Evolutionary conservation across 192 early-diverging fungal species (phyloP).

Genomic region (Linnemannia schmuckeri): DNA sequence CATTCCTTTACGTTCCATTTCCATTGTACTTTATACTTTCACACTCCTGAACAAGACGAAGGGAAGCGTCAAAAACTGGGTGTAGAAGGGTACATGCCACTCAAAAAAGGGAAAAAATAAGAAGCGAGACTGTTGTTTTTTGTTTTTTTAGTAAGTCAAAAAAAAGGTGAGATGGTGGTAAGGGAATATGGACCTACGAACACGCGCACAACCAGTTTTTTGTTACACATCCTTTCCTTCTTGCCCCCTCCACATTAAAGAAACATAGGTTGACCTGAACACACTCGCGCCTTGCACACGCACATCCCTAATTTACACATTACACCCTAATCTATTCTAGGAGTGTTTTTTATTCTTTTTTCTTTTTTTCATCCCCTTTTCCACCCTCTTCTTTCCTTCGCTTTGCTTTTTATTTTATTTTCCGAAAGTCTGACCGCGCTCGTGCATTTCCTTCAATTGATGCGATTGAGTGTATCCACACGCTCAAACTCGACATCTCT

Average conservation of each 20-base stretch:
- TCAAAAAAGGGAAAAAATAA: too few relatives aligned
- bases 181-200: background rate
- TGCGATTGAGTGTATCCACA: background rate
- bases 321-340: too few relatives aligned
- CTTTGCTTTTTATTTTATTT: background rate
- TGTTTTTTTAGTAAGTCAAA: background rate
- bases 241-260: background rate
- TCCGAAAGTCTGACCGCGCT: background rate
- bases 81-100: too few relatives aligned
- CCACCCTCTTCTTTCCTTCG: too few relatives aligned
- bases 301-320: background rate
- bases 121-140: too few relatives aligned
- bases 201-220: background rate
- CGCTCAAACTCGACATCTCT: background rate
- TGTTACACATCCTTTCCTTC: background rate
- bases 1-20: background rate
- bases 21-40: background rate
- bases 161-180: background rate
- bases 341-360: background rate
- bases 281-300: too few relatives aligned
- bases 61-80: background rate
- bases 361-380: background rate
- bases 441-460: background rate
- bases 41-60: background rate
- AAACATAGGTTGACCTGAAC: background rate